Evolutionary conservation across 441 rosid genomes (phyloP), one percentile per base, ranked within the genome.

Genomic region (Isatis lusitanica): DNA sequence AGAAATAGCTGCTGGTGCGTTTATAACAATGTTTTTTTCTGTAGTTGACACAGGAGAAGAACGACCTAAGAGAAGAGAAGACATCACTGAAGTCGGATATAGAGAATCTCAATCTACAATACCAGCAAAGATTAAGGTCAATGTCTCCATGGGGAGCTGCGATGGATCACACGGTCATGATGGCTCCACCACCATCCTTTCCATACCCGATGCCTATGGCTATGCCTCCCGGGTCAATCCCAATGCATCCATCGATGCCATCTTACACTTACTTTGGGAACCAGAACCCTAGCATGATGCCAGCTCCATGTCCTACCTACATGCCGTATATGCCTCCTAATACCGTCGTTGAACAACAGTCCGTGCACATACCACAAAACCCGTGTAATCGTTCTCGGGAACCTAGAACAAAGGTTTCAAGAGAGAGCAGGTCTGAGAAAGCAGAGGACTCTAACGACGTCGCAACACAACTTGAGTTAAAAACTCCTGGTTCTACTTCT

Each of bases 1-100:
- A 55, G 13, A 24, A 24, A 2, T 3, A 1, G 28, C 3, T 52
- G 3, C 28, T 70, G 11, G 46, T 36, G n/a, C n/a, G 55, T 62
- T 16, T 21, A 12, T 53, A 48, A 56, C 57, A 16, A 57, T 6
- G 15, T 31, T 16, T 33, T 16, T 46, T 11, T 66, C 7, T 74
- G 64, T 79, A 93, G 97, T 73, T 93, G 86, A 91, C 88, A 0
- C 93, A 86, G 78, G 98, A 93, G 87, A 93, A 93, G 71, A 88
- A 86, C 80, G 93, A 91, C 61, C 84, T 93, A 28, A 83, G 88
- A 85, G 97, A 93, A 82, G 98, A 93, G 79, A 91, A 90, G 83
- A 83, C 83, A 3, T 86, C 92, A 59, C 78, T 93, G 5, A 93
- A 86, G 78, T 86, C 92, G 11, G 93, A 93, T 62, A 87, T 81